These are phyloP conservation scores for Pleoardoris graminearum DNA, from an alignment of 2,329 filamentous ascomycete genomes.

Conservation along the genomic window DNA sequence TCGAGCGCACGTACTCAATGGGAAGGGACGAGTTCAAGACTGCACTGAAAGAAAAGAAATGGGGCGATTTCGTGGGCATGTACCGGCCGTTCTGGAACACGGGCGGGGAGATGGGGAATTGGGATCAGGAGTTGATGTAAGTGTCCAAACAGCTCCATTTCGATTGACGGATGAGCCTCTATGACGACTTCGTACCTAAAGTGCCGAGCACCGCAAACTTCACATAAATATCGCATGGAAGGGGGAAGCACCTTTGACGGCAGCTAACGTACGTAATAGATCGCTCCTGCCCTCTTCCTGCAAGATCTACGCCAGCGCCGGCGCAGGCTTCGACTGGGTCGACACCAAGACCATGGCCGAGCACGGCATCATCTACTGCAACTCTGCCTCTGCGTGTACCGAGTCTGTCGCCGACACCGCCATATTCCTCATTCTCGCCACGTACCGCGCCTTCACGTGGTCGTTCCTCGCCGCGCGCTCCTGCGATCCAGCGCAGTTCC, in stretches of 20 bases:
- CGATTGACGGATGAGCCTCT: not conserved
- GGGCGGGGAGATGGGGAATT: slow-evolving; percentile 66
- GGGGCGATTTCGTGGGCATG: slow-evolving; percentile 51
- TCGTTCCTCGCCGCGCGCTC: slow-evolving; percentile 61
- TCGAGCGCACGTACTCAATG: slow-evolving; percentile 47
- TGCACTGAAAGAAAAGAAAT: slow-evolving; percentile 44
- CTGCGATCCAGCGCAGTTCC: slow-evolving; percentile 53
- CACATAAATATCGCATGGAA: no score
- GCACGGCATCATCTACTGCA: slow-evolving; percentile 71
- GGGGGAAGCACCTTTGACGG: no score
- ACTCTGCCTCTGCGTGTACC: slow-evolving; percentile 69
- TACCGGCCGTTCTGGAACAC: slow-evolving; percentile 67
- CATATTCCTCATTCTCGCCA: slow-evolving; percentile 68
- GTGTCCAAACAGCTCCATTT: not conserved
- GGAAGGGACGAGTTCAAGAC: slow-evolving; percentile 46
- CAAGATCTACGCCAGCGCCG: slow-evolving; percentile 62
- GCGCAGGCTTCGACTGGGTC: slow-evolving; percentile 67
- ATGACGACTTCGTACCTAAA: no score
- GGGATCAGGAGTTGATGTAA: slow-evolving; percentile 62
- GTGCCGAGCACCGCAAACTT: no score
- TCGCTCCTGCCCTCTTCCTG: slow-evolving; percentile 54
- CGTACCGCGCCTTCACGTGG: slow-evolving; percentile 70
- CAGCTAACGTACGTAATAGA: slow-evolving; percentile 39
- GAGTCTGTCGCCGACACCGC: slow-evolving; percentile 75
- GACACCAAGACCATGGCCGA: slow-evolving; percentile 64